A percentile compares a stretch with the other conserved stretches of the same genome.
phyloP scores from a whole-genome alignment of 768 basidiomycete genomes.

The Termitomyces sp. region DNA sequence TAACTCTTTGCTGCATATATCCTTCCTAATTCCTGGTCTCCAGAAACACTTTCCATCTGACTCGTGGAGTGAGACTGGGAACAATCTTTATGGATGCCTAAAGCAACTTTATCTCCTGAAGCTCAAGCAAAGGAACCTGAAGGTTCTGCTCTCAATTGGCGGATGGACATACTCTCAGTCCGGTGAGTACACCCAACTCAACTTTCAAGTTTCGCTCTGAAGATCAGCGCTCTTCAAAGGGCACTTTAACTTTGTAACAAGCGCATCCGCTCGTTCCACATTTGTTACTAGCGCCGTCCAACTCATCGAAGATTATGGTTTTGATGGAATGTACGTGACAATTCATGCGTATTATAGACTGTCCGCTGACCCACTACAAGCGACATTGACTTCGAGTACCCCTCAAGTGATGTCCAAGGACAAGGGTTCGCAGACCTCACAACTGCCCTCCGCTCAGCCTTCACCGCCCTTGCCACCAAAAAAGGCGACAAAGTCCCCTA shows the following conservation, averaged over 20 bases:
- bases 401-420: slow-evolving; percentile 49
- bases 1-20: background rate
- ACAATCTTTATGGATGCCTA: slow-evolving; percentile 75
- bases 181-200: slow-evolving; percentile 20
- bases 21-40: slow-evolving; percentile 7
- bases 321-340: slow-evolving; percentile 65
- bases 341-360: background rate
- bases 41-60: slow-evolving; percentile 72
- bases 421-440: slow-evolving; percentile 63
- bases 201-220: background rate
- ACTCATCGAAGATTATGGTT: slow-evolving; percentile 67
- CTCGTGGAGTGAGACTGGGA: slow-evolving; percentile 68
- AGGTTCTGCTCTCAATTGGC: slow-evolving; percentile 46
- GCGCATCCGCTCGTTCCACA: slow-evolving; percentile 39
- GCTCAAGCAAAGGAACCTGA: slow-evolving; percentile 47
- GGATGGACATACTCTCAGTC: slow-evolving; percentile 69
- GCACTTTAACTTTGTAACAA: slow-evolving; percentile 62
- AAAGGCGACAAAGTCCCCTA: slow-evolving; percentile 64
- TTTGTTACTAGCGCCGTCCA: slow-evolving; percentile 60
- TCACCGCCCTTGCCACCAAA: slow-evolving; percentile 46
- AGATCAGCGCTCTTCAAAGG: slow-evolving; percentile 23
- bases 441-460: slow-evolving; percentile 54
- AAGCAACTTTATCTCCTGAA: slow-evolving; percentile 70
- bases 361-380: slow-evolving; percentile 21
- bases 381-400: slow-evolving; percentile 80